A percentile compares a stretch with the other conserved stretches of the same genome.
phyloP scores from a whole-genome alignment of 148 eudicot genomes.

The Vaccinium vitisidaea region DNA sequence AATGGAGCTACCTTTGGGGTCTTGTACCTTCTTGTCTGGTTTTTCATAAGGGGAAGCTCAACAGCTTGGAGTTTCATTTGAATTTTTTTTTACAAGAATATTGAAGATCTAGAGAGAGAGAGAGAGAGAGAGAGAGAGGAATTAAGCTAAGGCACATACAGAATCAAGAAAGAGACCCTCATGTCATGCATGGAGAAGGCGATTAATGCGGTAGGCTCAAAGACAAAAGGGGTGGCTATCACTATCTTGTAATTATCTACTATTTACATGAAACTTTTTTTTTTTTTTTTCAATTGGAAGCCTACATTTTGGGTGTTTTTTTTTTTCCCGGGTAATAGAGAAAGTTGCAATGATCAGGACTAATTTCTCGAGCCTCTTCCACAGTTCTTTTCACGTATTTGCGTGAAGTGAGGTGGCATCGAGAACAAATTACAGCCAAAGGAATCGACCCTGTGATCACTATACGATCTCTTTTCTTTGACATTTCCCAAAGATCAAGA shows the following conservation, averaged over 20 bases:
- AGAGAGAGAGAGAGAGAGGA: conserved; percentile 11
- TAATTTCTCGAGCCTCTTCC: too few species aligned
- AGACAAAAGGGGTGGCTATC: conserved; percentile 23
- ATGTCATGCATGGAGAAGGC: not conserved
- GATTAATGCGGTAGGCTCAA: conserved; percentile 23
- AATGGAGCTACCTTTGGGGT: conserved; percentile 30
- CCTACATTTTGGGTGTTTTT: not conserved
- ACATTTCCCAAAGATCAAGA: too few species aligned
- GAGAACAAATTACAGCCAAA: too few species aligned
- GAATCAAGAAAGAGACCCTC: not conserved
- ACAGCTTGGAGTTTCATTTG: conserved; percentile 35
- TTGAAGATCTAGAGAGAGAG: conserved; percentile 1
- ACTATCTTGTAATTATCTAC: conserved; percentile 3
- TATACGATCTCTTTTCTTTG: too few species aligned
- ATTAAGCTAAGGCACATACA: not conserved
- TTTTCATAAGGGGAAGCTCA: conserved; percentile 37
- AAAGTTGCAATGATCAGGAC: too few species aligned
- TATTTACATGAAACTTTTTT: not conserved
- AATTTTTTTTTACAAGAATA: not conserved
- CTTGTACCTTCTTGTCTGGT: conserved; percentile 30
- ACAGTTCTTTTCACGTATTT: too few species aligned
- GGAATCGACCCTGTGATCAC: too few species aligned
- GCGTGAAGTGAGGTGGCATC: too few species aligned
- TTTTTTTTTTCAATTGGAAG: not conserved
- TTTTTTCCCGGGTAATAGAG: too few species aligned